These are phyloP conservation scores for Suillus alpinus DNA, from an alignment of 768 basidiomycete species.

Conservation along the genomic window DNA sequence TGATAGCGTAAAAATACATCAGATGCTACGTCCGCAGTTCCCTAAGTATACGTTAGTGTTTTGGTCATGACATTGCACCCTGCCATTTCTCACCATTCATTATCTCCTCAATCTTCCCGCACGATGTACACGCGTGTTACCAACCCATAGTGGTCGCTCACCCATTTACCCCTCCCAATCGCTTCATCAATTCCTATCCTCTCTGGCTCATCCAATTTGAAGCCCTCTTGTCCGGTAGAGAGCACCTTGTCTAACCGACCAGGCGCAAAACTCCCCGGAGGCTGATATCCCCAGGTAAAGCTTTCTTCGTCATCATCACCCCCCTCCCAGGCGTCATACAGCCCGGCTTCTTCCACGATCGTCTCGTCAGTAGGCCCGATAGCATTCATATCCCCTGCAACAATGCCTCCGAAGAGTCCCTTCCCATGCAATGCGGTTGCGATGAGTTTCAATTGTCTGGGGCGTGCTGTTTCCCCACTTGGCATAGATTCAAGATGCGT, in stretches of 20 bases:
- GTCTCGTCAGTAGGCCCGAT: slow-evolving; percentile 45
- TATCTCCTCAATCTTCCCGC: slow-evolving; percentile 15
- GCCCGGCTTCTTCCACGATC: slow-evolving; percentile 42
- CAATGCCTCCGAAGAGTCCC: slow-evolving; percentile 52
- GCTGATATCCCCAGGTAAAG: slow-evolving; percentile 73
- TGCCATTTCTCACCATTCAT: background rate
- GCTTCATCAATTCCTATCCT: slow-evolving; percentile 56
- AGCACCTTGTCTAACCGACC: slow-evolving; percentile 67
- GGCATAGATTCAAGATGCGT: slow-evolving; percentile 72
- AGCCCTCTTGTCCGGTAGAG: slow-evolving; percentile 47
- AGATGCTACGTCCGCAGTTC: background rate
- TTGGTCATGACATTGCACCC: background rate
- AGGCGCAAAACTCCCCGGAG: slow-evolving; percentile 41
- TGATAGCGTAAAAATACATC: slow-evolving; percentile 9
- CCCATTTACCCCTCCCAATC: slow-evolving; percentile 43
- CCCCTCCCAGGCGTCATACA: slow-evolving; percentile 60
- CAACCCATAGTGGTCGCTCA: slow-evolving; percentile 71
- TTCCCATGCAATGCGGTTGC: slow-evolving; percentile 47
- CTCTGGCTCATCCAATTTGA: slow-evolving; percentile 51
- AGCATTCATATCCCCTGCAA: slow-evolving; percentile 74
- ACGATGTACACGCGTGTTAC: slow-evolving; percentile 34
- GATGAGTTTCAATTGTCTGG: slow-evolving; percentile 53
- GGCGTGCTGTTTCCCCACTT: slow-evolving; percentile 40
- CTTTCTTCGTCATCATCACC: slow-evolving; percentile 43
- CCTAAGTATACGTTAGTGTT: slow-evolving; percentile 3